Base-by-base conservation (phyloP, 164 flowering plant species). In the Stephania yunnanensis region DNA sequence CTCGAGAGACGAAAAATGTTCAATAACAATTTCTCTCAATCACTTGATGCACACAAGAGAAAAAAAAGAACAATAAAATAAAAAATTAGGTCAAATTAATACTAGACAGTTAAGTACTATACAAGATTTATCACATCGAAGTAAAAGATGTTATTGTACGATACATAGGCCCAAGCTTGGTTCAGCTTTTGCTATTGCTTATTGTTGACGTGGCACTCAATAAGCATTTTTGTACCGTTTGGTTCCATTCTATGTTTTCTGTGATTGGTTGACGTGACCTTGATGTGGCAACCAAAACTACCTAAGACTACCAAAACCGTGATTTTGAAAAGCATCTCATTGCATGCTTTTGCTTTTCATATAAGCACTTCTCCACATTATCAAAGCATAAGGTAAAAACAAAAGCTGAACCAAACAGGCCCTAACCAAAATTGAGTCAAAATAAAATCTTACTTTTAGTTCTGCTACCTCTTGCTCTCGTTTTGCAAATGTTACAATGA, bases 391-490 rank as follows among this genome's bases (percentile, higher is more conserved):
- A 36, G 42, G 3, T 36, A 36, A 36, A 36, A 36, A 36, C 42
- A 36, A 36, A 36, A 36, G 42, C 42, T 36, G 42, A 36, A 36
- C 42, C 42, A 36, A 36, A 4, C 42, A 36, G 42, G 42, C 55
- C 15, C 55, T 7, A 2, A 50, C 55, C 13, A 50, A 3, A 50
- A 9, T 50, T 50, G 55, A 10, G 15, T 50, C 12, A 50, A 50
- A 50, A 50, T 50, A 15, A 11, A 50, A 50, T 50, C 73, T 78
- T 64, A 91, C 97, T 93, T 92, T 96, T 79, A 96, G 72, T 78
- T 96, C 98, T 44, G 97, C 90, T 78, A 94, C 90, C 84, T 96
- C 98, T 82, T 96, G 99, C 81, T 96, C 99, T 45, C 96, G 81
- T 79, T 96, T 96, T 71, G 98, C 97, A 86, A 94, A 91, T 42